These are phyloP conservation scores for Hansenula sp. DNA, from an alignment of 1,139 yeast genomes.

Conservation along the genomic window DNA sequence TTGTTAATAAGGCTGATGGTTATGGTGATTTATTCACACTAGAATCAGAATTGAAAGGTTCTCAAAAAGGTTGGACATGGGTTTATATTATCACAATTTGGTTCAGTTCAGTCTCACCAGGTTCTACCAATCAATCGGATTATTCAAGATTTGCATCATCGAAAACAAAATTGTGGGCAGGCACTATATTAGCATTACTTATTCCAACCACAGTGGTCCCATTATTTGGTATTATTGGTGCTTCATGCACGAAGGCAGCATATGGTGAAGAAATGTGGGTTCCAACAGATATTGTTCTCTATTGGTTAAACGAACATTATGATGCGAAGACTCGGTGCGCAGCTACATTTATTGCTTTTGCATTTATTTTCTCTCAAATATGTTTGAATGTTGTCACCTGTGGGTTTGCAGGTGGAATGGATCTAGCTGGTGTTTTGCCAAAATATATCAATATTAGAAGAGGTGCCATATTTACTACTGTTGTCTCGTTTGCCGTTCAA, in stretches of 20 bases:
- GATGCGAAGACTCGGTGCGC: slow-evolving; percentile 42
- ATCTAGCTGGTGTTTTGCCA: slow-evolving; percentile 45
- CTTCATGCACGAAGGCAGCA: slow-evolving; percentile 31
- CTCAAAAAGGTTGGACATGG: slow-evolving; percentile 37
- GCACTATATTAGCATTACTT: slow-evolving; percentile 32
- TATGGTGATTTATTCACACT: slow-evolving; percentile 34
- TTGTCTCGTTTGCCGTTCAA: slow-evolving; percentile 39
- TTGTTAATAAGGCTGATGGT: slow-evolving; percentile 31
- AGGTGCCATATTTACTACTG: slow-evolving; percentile 43
- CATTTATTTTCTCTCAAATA: slow-evolving; percentile 43
- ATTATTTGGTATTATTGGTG: slow-evolving; percentile 37
- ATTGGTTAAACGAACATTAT: slow-evolving; percentile 31
- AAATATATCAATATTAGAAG: slow-evolving; percentile 46
- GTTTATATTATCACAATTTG: slow-evolving; percentile 38
- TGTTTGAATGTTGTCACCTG: slow-evolving; percentile 46
- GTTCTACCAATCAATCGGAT: slow-evolving; percentile 32
- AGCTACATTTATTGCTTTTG: slow-evolving; percentile 41
- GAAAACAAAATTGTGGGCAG: slow-evolving; percentile 29
- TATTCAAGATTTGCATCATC: slow-evolving; percentile 38
- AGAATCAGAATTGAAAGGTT: slow-evolving; percentile 25
- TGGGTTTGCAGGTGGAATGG: slow-evolving; percentile 52
- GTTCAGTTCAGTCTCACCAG: slow-evolving; percentile 42
- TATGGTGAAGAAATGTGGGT: slow-evolving; percentile 36
- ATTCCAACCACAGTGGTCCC: slow-evolving; percentile 41
- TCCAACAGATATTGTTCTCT: slow-evolving; percentile 31